phyloP scores from a whole-genome alignment of 805 yeast genomes.

The Kluyveromyces nonfermentans region DNA sequence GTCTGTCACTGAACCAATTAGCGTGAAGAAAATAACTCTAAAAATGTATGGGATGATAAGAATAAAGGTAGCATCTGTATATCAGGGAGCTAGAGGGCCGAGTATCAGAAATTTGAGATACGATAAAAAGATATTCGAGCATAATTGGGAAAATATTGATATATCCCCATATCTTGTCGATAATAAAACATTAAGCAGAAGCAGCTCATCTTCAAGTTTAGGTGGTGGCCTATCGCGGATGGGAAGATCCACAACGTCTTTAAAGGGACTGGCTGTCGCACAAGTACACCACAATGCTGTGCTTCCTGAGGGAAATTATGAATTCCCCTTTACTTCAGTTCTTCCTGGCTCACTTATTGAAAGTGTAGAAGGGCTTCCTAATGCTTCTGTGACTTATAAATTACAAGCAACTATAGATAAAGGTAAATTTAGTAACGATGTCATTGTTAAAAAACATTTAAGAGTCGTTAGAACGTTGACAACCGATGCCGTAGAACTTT shows the following conservation, averaged over 20 bases:
- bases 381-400: conserved; percentile 63
- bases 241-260: conserved; percentile 29
- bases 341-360: conserved; percentile 82
- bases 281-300: conserved; percentile 28
- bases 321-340: conserved; percentile 78
- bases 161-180: conserved; percentile 33
- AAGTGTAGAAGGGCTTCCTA: conserved; percentile 81
- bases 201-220: conserved; percentile 13
- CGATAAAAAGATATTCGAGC: conserved; percentile 62
- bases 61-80: conserved; percentile 53
- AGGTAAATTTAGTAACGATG: conserved; percentile 60
- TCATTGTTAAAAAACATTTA: conserved; percentile 59
- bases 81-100: conserved; percentile 38
- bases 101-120: conserved; percentile 39
- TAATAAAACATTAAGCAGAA: conserved; percentile 10
- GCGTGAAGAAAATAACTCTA: conserved; percentile 54
- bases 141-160: conserved; percentile 65
- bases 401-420: conserved; percentile 76
- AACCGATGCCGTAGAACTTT: conserved; percentile 75
- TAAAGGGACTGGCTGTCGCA: conserved; percentile 25
- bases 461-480: conserved; percentile 81
- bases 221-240: conserved; percentile 11
- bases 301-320: conserved; percentile 70
- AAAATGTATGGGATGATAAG: conserved; percentile 59
- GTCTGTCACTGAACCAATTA: conserved; percentile 64